A percentile compares a stretch with the other conserved stretches of the same genome.
These are phyloP conservation scores for Botrytis elliptica DNA, from an alignment of 2,329 filamentous ascomycete species.

Conservation along the genomic window DNA sequence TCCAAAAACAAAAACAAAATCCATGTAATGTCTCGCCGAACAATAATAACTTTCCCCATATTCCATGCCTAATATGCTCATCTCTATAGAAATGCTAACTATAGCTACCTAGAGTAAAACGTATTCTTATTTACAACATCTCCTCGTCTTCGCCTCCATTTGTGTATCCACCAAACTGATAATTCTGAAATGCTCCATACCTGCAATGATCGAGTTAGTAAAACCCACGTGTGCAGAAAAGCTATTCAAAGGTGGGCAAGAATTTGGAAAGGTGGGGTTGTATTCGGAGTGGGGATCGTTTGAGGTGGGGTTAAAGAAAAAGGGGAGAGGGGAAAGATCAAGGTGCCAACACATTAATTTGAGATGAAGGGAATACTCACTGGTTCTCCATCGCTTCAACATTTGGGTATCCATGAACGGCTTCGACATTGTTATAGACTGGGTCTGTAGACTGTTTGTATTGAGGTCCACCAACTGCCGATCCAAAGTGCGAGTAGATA, in stretches of 20 bases:
- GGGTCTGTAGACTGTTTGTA: slow-evolving; percentile 65
- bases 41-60: slow-evolving; percentile 18
- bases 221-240: neutral
- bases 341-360: neutral
- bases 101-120: slow-evolving; percentile 30
- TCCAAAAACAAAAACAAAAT: neutral
- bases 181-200: slow-evolving; percentile 33
- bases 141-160: slow-evolving; percentile 37
- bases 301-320: slow-evolving; percentile 5
- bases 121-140: slow-evolving; percentile 39
- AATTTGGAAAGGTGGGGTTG: neutral
- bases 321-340: neutral
- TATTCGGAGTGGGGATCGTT: slow-evolving; percentile 4
- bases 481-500: slow-evolving; percentile 47
- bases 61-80: slow-evolving; percentile 19
- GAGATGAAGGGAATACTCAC: neutral
- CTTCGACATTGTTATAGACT: slow-evolving; percentile 51
- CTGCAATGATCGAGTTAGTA: slow-evolving; percentile 7
- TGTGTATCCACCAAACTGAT: slow-evolving; percentile 30
- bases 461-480: slow-evolving; percentile 40
- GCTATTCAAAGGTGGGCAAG: neutral
- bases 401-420: slow-evolving; percentile 33
- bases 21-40: slow-evolving; percentile 11
- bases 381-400: slow-evolving; percentile 39
- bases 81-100: slow-evolving; percentile 29